Base-by-base conservation (phyloP, 2,329 filamentous ascomycete species). In the Neonectria punicea region DNA sequence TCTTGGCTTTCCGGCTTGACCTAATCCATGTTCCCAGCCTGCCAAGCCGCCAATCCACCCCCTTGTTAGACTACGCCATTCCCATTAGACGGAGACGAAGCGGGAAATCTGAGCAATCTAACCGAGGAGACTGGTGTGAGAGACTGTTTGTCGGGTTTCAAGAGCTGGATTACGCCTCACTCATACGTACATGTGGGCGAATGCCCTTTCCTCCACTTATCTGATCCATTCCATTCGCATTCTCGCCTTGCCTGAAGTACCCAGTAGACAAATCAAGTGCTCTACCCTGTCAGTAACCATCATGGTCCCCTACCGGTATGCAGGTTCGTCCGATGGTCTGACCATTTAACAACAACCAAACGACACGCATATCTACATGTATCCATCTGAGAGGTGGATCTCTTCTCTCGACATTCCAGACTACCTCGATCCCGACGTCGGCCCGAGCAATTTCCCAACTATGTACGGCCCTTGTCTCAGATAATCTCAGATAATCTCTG, bases 61-160 rank as follows among this genome's bases (percentile, higher is more conserved):
- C 22, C 36, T 25, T 62, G 46, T 41, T 39, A 53, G 25, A 25
- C 25, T 25, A 53, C 10, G 32, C 41, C 39, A 41, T 62, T 49
- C 46, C 20, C 39, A 41, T 22, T 43, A 51, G 46, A 57, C 53
- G 46, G 44, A 51, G 36, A 49, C 25, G 28, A 28, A 5, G 54
- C 53, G 53, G 60, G 53, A 53, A 53, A 62, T 62, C 60, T 62
- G 30, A 34, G 30, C 53, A 62, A 62, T 62, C 60, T 58, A 58
- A 39, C 59, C 53, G 53, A 57, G 46, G 49, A 50, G 39, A 22
- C 22, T 32, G 36, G 22, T 32, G 16, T 28, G 41, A 51, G 34
- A 50, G 47, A 56, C 53, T 43, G 43, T 44, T 16, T 56, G 58
- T 50, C 53, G 36, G 30, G 43, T 28, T 41, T 49, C 58, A 34